phyloP scores from a whole-genome alignment of 768 basidiomycete genomes.

The Phaeotremella skinneri region DNA sequence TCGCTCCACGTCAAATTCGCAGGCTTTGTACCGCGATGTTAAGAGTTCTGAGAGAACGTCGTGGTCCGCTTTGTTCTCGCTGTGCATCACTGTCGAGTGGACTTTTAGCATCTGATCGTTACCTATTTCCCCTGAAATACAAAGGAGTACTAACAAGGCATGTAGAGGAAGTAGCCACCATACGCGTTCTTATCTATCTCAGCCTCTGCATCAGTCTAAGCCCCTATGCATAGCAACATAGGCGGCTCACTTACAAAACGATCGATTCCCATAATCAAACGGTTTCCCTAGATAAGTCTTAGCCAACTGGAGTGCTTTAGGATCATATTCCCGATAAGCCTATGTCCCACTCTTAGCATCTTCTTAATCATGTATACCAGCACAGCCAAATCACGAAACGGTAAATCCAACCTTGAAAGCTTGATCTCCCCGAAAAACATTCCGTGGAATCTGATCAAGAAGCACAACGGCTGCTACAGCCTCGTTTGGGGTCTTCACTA shows the following conservation, averaged over 20 bases:
- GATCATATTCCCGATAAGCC: conserved; percentile 17
- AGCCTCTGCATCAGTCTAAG: background rate
- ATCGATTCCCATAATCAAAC: background rate
- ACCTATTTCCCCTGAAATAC: too few relatives aligned
- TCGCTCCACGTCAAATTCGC: conserved; percentile 7
- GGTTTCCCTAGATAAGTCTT: conserved; percentile 7
- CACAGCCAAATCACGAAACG: background rate
- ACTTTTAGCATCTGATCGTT: background rate
- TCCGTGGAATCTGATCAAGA: conserved; percentile 20
- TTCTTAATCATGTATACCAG: background rate
- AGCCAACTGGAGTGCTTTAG: conserved; percentile 12
- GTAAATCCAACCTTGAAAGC: conserved; percentile 9
- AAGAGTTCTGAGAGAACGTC: conserved; percentile 4
- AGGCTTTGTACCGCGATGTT: background rate
- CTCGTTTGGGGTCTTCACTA: conserved; percentile 6
- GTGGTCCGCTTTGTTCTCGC: conserved; percentile 14
- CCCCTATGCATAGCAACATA: too few relatives aligned
- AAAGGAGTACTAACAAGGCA: conserved; percentile 16
- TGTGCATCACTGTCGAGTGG: conserved; percentile 19
- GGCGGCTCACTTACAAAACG: conserved; percentile 12
- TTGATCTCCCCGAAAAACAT: conserved; percentile 13
- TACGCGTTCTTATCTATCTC: conserved; percentile 1
- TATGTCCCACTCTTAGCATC: background rate
- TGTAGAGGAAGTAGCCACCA: conserved; percentile 7
- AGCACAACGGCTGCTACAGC: conserved; percentile 12